Base-by-base conservation (phyloP, 2,329 filamentous ascomycete species). In the Epichloe glyceriae region DNA sequence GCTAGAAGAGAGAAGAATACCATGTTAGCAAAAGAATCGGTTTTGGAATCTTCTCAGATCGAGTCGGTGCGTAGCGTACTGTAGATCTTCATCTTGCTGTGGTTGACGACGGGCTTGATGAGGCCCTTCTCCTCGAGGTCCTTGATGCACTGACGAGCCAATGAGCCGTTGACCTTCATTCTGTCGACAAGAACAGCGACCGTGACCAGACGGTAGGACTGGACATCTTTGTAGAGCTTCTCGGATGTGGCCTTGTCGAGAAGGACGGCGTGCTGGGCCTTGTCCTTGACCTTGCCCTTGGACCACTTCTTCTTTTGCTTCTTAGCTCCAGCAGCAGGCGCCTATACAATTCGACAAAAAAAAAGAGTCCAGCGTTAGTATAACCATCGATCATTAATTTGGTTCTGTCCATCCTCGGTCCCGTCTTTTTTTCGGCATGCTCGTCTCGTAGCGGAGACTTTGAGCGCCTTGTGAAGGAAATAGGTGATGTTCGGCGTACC, bases 141-240 rank as follows among this genome's bases (percentile, higher is more conserved):
- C 70, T 78, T 78, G 62, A 97, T 79, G 74, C 88, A 91, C 76
- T 81, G 78, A 69, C 93, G 85, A 63, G 93, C 93, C 69, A 98
- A 79, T 65, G 88, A 95, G 70, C 93, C 94, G 80, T 98, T 98
- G 82, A 98, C 94, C 89, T 98, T 98, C 75, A 98, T 83, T 75
- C 93, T 85, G 78, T 98, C 93, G 82, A 98, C 93, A 68, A 98
- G 89, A 66, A 88, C 91, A 68, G 93, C 90, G 68, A 97, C 86
- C 70, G 93, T 97, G 78, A 98, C 89, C 73, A 98, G 89, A 70
- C 93, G 89, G 86, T 97, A 98, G 60, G 93, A 96, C 77, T 97
- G 93, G 67, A 98, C 94, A 83, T 98, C 93, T 82, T 98, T 98
- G 82, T 95, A 86, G 74, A 98, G 89, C 82, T 94, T 95, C 78